Base-by-base conservation (phyloP, 2,329 filamentous ascomycete species). In the Hymenotorrendiella dingleyae region DNA sequence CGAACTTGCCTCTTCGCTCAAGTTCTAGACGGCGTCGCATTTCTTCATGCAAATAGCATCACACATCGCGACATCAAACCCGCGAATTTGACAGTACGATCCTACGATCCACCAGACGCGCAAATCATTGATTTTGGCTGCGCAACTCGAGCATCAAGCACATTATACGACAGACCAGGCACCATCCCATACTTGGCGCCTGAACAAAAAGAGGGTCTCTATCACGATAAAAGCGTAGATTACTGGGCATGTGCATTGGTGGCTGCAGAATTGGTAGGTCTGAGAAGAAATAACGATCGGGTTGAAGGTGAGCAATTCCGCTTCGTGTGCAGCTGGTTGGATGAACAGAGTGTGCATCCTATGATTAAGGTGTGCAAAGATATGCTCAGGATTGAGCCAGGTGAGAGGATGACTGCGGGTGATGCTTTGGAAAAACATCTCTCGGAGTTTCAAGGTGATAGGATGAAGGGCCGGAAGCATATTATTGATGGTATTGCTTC, bases 111-210 rank as follows among this genome's bases (percentile, higher is more conserved):
- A 4, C 50, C 52, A 10, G 32, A 43, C 21, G 48, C 48, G 4
- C 47, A 51, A 38, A 51, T 54, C 21, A 50, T 53, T 16, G 52
- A 53, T 40, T 54, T 54, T 27, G 49, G 52, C 27, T 49, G 45
- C 35, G 52, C 52, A n/a, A 53, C 48, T 2, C 28, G 35, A 22
- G 34, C 42, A 12, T 22, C 33, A 10, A 41, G n/a, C 1, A 49
- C 42, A 23, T 24, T 51, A n/a, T 52, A 54, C 19, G 49, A 54
- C 28, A 38, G 39, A 7, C 46, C 46, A 16, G 52, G 52, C 6
- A 54, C 52, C 3, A 45, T 54, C 7, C 45, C 52, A n/a, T 54
- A 54, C 29, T 33, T 53, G n/a, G 52, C 52, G 10, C 52, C 49
- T 19, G 52, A 54, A 36, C 46, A 52, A 30, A 23, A 24, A 16